Base-by-base conservation (phyloP, 2,329 filamentous ascomycete genomes). In the Rhinocladiella mackenziei region DNA sequence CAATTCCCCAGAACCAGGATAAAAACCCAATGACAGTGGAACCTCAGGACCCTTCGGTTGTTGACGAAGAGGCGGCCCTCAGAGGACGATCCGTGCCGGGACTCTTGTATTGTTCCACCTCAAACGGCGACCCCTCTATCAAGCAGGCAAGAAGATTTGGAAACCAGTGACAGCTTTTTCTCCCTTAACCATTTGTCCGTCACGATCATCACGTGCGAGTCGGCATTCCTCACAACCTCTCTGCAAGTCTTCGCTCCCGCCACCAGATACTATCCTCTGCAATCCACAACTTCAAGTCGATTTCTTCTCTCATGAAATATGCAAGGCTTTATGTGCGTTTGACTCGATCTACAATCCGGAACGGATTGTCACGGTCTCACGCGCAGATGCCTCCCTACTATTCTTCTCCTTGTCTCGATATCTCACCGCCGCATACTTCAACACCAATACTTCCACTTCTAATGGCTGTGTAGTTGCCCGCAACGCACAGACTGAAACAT, bases 371-470 rank as follows among this genome's bases (percentile, higher is more conserved):
- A 18, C 30, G 5, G 14, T 30, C 4, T 38, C 33, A 20, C 41
- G 34, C 6, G 26, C 15, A n/a, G 26, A 23, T 10, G 41, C 30
- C 5, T 44, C 41, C 6, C 34, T 44, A 17, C 14, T 44, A n/a
- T 37, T 38, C 33, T 44, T 44, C 34, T 44, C 41, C 33, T 23
- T 44, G 17, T 18, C 6, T 15, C 41, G 41, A 9, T 44, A 37
- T 23, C 10, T 44, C n/a, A 44, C 41, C 18, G 41, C 33, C 9
- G 41, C 33, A 5, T 44, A 38, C 28, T 23, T 44, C 2, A 37
- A 13, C 25, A 38, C 33, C 1, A 32, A 26, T 33, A 20, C 15
- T 13, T 14, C 31, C 4, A 25, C 30, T 14, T 3, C 41, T 9
- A 18, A 6, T n/a, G 29, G 8, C 29, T 7, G 15, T 30, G 6